phyloP scores from a whole-genome alignment of 1,139 yeast species.

The Tardiomyces depauwii region DNA sequence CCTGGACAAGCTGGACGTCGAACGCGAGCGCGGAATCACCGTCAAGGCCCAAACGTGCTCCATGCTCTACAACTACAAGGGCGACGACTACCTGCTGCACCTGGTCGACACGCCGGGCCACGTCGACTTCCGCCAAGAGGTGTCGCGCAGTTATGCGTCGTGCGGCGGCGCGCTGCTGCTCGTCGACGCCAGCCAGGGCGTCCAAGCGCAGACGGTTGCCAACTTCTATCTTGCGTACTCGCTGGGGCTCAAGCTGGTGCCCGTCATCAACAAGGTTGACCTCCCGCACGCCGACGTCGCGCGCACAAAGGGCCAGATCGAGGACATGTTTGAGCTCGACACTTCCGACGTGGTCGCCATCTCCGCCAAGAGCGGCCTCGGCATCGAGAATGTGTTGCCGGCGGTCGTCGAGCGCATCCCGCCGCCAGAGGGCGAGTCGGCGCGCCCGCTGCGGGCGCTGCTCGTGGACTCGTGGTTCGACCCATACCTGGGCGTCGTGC shows the following conservation, averaged over 20 bases:
- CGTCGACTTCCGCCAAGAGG: constrained; percentile 68
- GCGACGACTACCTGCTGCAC: constrained; percentile 49
- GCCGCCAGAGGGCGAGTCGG: constrained; percentile 46
- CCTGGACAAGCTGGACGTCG: constrained; percentile 68
- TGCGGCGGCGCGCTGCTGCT: constrained; percentile 61
- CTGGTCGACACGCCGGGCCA: constrained; percentile 90
- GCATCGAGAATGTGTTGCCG: constrained; percentile 68
- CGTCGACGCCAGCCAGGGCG: constrained; percentile 80
- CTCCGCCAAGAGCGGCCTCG: constrained; percentile 84
- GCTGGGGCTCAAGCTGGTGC: constrained; percentile 38
- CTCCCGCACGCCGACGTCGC: constrained; percentile 77
- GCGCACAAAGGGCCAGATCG: constrained; percentile 72
- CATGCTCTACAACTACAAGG: constrained; percentile 43
- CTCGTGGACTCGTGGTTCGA: constrained; percentile 97
- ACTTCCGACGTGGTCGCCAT: constrained; percentile 70
- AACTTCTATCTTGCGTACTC: constrained; percentile 39
- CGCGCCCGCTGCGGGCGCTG: constrained; percentile 58
- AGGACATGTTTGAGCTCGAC: constrained; percentile 69
- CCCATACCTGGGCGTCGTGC: constrained; percentile 83
- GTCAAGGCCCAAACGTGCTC: constrained; percentile 56
- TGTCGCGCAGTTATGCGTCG: constrained; percentile 42
- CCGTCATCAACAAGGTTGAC: constrained; percentile 78
- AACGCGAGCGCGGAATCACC: constrained; percentile 58
- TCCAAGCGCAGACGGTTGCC: constrained; percentile 41
- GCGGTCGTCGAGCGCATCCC: constrained; percentile 71